Evolutionary conservation across 2,329 filamentous ascomycete genomes (phyloP).

Genomic region (Scedosporium aurantiacum): DNA sequence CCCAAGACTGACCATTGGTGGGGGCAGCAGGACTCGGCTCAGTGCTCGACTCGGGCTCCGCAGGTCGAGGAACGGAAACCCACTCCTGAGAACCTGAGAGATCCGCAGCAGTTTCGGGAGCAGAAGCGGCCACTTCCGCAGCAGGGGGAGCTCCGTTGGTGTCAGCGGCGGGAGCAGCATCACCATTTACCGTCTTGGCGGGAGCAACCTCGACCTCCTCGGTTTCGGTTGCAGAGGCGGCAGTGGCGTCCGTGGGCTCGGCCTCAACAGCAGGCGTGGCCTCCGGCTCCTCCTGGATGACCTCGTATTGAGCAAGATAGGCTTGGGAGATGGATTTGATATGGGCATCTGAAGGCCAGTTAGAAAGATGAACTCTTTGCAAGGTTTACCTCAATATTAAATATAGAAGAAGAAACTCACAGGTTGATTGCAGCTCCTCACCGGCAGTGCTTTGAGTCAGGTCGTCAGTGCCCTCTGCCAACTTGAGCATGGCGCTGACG

Average conservation of each 20-base stretch:
- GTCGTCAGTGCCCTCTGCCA: conserved; percentile 63
- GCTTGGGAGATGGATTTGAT: conserved; percentile 36
- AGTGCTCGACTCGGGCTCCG: conserved; percentile 57
- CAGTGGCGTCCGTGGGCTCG: neutral
- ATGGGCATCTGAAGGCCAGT: conserved; percentile 22
- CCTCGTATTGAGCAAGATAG: conserved; percentile 34
- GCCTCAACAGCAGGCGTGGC: conserved; percentile 8
- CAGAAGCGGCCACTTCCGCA: conserved; percentile 43
- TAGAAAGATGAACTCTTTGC: neutral
- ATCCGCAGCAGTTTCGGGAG: conserved; percentile 30
- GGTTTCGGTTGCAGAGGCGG: conserved; percentile 6
- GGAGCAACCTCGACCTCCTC: conserved; percentile 12
- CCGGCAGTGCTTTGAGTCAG: conserved; percentile 53
- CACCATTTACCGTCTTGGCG: conserved; percentile 20
- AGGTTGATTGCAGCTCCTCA: conserved; percentile 56
- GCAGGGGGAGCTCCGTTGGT: conserved; percentile 36
- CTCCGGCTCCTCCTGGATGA: conserved; percentile 15
- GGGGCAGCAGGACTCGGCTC: conserved; percentile 47
- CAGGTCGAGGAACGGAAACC: conserved; percentile 47
- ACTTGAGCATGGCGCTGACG: conserved; percentile 63
- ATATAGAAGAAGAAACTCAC: conserved; percentile 35
- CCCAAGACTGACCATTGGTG: conserved; percentile 59
- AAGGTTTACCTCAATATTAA: neutral
- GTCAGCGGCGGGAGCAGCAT: conserved; percentile 19
- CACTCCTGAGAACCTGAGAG: conserved; percentile 52